Evolutionary conservation across 1,139 yeast species (phyloP).

Genomic region (Lodderomyces jiufengensis): DNA sequence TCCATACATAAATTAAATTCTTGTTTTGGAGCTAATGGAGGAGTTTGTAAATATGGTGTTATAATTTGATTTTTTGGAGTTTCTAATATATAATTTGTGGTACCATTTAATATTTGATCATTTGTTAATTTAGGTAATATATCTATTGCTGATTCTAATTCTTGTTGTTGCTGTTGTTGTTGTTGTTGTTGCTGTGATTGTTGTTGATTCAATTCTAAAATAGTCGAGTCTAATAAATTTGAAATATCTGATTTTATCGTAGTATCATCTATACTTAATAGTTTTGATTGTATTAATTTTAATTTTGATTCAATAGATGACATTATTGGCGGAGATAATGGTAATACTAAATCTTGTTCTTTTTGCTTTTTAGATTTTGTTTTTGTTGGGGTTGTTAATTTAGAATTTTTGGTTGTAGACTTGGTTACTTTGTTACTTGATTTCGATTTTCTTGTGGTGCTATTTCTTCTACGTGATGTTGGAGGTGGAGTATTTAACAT

Average conservation of each 20-base stretch:
- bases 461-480: neutral
- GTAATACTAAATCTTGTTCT: too few species aligned
- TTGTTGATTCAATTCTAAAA: neutral
- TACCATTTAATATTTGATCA: too few species aligned
- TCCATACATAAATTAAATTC: too few species aligned
- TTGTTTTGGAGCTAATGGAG: too few species aligned
- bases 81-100: conserved; percentile 3
- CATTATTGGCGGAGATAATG: neutral
- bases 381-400: too few species aligned
- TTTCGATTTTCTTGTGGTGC: neutral
- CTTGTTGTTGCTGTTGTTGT: neutral
- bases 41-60: too few species aligned
- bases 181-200: conserved; percentile 2
- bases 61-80: conserved; percentile 10
- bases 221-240: conserved; percentile 1
- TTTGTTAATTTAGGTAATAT: neutral
- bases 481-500: neutral
- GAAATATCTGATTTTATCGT: neutral
- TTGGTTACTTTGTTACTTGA: neutral
- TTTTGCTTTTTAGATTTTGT: too few species aligned
- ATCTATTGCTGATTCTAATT: neutral
- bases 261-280: neutral
- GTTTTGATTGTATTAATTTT: conserved; percentile 2
- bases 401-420: too few species aligned
- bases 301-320: conserved; percentile 3